phyloP scores from a whole-genome alignment of 1,139 yeast genomes.

The Suhomyces maxii region DNA sequence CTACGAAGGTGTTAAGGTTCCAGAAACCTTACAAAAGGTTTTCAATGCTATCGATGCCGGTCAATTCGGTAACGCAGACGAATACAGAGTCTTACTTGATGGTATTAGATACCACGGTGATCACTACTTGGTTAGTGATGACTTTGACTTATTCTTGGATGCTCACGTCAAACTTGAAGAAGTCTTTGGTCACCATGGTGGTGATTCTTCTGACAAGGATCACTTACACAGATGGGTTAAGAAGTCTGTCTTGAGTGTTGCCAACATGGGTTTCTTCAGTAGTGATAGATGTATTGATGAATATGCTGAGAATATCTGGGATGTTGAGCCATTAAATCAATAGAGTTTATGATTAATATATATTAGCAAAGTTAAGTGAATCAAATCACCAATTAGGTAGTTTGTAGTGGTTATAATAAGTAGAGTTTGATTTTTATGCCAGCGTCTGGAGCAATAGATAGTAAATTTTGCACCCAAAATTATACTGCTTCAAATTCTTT shows the following conservation, averaged over 20 bases:
- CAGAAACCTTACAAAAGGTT: slow-evolving; percentile 60
- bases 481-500: not conserved
- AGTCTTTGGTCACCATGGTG: slow-evolving; percentile 57
- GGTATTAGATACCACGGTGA: slow-evolving; percentile 75
- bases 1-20: slow-evolving; percentile 55
- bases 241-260: slow-evolving; percentile 76
- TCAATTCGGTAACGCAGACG: slow-evolving; percentile 67
- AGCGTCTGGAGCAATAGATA: too few relatives aligned
- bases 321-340: slow-evolving; percentile 66
- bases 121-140: slow-evolving; percentile 83
- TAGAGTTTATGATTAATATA: slow-evolving; percentile 9
- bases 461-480: too few relatives aligned
- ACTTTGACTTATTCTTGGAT: slow-evolving; percentile 81
- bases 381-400: too few relatives aligned
- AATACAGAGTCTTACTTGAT: slow-evolving; percentile 68
- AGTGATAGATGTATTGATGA: slow-evolving; percentile 91
- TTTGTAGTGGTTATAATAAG: too few relatives aligned
- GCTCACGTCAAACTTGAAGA: slow-evolving; percentile 77
- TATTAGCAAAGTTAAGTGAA: not conserved
- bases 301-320: slow-evolving; percentile 92
- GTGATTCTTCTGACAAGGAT: slow-evolving; percentile 46
- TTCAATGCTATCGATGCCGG: slow-evolving; percentile 71
- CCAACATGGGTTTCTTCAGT: slow-evolving; percentile 91
- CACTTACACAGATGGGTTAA: slow-evolving; percentile 70
- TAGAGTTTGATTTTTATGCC: too few relatives aligned